Conservation (phyloP, 164 flowering plant species). For the Houttuynia cordata region DNA sequence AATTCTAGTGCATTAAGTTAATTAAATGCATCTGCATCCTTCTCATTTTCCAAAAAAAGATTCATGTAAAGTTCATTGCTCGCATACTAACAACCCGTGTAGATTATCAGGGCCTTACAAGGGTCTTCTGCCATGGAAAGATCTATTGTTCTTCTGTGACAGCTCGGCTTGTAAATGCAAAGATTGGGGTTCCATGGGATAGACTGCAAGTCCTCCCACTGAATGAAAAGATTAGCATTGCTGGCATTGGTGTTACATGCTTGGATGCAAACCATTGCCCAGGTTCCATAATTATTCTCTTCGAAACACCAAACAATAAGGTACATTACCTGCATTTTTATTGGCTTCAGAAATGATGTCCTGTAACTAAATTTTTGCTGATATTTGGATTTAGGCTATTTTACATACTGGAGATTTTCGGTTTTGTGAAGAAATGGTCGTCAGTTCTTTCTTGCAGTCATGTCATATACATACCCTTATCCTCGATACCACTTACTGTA, state of each 20-base stretch:
- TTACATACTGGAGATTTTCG: conserved; percentile 97
- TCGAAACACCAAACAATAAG: conserved; percentile 85
- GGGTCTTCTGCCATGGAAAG: conserved; percentile 74
- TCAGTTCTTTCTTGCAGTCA: conserved; percentile 25
- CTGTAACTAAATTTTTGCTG: not conserved
- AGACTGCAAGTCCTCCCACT: conserved; percentile 65
- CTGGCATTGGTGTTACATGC: conserved; percentile 62
- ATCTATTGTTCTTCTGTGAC: conserved; percentile 82
- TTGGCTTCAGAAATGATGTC: conserved; percentile 1
- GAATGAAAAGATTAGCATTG: conserved; percentile 53
- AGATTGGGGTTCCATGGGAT: conserved; percentile 83
- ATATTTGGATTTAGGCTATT: conserved; percentile 33
- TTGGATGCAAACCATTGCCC: conserved; percentile 97
- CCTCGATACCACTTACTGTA: conserved; percentile 95
- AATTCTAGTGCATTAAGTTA: too few relatives aligned
- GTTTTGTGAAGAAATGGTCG: conserved; percentile 46
- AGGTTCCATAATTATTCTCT: conserved; percentile 76
- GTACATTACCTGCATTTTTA: conserved; percentile 22
- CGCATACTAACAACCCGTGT: conserved; percentile 5
- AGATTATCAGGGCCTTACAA: conserved; percentile 98
- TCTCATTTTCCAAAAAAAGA: too few relatives aligned
- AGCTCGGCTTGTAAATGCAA: conserved; percentile 69
- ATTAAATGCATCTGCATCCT: too few relatives aligned
- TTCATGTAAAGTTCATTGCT: not conserved
- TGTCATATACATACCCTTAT: conserved; percentile 56